Evolutionary conservation across 2,329 filamentous ascomycete species (phyloP).

Genomic region (Penicillium sp.): DNA sequence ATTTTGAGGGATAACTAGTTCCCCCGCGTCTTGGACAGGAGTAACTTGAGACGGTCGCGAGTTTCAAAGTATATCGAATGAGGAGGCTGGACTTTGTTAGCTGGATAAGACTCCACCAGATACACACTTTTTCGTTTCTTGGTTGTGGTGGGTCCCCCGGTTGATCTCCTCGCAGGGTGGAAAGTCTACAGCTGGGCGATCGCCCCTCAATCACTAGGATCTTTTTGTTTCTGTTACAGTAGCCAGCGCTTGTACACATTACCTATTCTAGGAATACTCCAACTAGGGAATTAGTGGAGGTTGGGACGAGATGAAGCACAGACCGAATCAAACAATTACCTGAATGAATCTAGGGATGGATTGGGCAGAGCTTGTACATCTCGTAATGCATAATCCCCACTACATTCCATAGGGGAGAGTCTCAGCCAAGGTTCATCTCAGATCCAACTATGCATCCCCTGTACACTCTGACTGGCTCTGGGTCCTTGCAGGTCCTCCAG

Average conservation of each 20-base stretch:
- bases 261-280: not conserved
- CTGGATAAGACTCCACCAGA: not conserved
- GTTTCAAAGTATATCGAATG: constrained; percentile 17
- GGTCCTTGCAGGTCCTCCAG: constrained; percentile 20
- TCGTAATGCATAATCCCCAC: not conserved
- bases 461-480: constrained; percentile 15
- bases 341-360: constrained; percentile 23
- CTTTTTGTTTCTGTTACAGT: not conserved
- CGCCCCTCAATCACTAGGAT: not conserved
- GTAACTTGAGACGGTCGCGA: constrained; percentile 21
- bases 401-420: not conserved
- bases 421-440: constrained; percentile 22
- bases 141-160: constrained; percentile 1
- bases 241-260: not conserved
- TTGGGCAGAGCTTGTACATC: not conserved
- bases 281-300: not conserved
- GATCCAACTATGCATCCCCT: constrained; percentile 26
- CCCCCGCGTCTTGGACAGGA: constrained; percentile 20
- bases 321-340: not conserved
- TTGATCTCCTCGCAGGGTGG: constrained; percentile 16
- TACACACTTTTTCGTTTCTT: not conserved
- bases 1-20: constrained; percentile 1
- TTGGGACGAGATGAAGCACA: not conserved
- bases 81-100: not conserved
- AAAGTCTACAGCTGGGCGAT: constrained; percentile 6